Base-by-base conservation (phyloP, 2,329 filamentous ascomycete species). In the Didymella glomerata region DNA sequence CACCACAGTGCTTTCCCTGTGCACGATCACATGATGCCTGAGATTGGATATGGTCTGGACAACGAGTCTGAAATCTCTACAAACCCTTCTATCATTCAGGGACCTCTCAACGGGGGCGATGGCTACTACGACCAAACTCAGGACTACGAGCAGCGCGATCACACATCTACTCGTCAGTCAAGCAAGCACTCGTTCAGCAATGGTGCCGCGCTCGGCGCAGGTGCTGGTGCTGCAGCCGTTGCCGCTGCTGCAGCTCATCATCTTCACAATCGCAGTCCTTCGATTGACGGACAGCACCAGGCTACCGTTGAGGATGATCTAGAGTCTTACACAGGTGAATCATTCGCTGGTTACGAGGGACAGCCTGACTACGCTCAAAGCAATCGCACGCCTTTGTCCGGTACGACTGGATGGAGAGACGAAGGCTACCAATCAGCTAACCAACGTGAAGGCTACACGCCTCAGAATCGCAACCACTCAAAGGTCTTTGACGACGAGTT, bases 381-480 rank as follows among this genome's bases (percentile, higher is more conserved):
- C 51, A 70, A 69, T 60, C 68, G 67, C 48, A 75, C 71, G 54
- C 75, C 71, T 45, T 74, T 77, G 85, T 70, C 68, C 48, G 74
- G 65, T 79, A 86, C 76, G 83, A 88, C 72, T 85, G 86, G 48
- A 76, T 82, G 68, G 85, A 82, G 84, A 59, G 86, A 97, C 72
- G 94, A 98, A 80, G 94, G 93, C 8, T 98, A 97, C 78, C 93
- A 94, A 65, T 96, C 94, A 24, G 92, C 86, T 67, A 84, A 84
- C 32, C 86, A 87, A 70, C 84, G 81, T 62, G 82, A 85, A 64
- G 79, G 74, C 25, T 71, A 79, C 58, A 82, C 80, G 27, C 81
- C 81, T 54, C 77, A 80, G 25, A 72, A 74, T 11, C 77, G 77
- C 52, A 69, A 80, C 73, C 54, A 77, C 86, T 70, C 81, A 34